phyloP scores from a whole-genome alignment of 2,329 filamentous ascomycete species.

The Xylaria sp. region DNA sequence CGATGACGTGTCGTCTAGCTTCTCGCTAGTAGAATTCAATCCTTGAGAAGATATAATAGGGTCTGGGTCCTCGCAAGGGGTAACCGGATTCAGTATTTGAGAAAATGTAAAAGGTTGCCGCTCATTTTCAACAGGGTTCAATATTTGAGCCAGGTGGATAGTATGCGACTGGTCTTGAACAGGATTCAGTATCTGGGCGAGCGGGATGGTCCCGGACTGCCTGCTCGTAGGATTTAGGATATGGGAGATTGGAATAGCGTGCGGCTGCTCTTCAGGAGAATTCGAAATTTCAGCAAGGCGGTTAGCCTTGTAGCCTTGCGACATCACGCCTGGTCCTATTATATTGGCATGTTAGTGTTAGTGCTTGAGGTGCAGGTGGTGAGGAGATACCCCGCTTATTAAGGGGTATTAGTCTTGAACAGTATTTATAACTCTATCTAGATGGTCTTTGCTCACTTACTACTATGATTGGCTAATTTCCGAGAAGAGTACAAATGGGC shows the following conservation, averaged over 20 bases:
- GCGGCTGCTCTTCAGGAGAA: background rate
- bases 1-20: background rate
- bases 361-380: background rate
- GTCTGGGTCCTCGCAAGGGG: background rate
- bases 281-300: background rate
- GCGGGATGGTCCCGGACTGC: background rate
- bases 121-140: background rate
- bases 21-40: background rate
- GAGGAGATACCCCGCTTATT: conserved; percentile 7
- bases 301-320: conserved; percentile 11
- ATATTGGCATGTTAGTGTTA: background rate
- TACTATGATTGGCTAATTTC: background rate
- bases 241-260: background rate
- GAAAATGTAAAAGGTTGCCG: background rate
- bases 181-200: background rate
- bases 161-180: background rate
- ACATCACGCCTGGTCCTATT: background rate
- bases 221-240: background rate
- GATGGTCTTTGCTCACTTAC: background rate
- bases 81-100: background rate
- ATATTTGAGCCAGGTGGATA: background rate
- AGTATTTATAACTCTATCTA: background rate
- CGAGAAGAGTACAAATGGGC: no score
- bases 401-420: background rate
- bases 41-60: background rate